Conservation (phyloP, 768 basidiomycete species). For the Phaffia australis region DNA sequence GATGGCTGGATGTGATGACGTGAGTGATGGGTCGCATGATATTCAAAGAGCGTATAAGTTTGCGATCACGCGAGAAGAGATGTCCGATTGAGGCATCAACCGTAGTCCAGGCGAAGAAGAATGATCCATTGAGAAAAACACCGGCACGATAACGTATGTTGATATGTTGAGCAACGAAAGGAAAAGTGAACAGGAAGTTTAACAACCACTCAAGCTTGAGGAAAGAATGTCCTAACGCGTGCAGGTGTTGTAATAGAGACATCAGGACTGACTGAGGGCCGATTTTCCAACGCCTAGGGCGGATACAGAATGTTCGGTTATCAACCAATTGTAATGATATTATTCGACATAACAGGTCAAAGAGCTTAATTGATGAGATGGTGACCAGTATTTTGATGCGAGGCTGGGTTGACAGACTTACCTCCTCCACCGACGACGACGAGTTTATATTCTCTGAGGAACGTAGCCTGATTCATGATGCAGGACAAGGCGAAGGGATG, state of each 20-base stretch:
- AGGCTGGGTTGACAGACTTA: constrained; percentile 32
- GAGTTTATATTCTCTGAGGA: constrained; percentile 90
- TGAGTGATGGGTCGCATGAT: too few species aligned
- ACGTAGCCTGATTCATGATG: constrained; percentile 35
- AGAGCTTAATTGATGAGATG: neutral
- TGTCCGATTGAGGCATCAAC: neutral
- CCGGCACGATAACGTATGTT: neutral
- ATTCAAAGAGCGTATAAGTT: too few species aligned
- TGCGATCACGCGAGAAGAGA: neutral
- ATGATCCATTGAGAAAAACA: neutral
- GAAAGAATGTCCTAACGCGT: too few species aligned
- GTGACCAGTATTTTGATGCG: neutral
- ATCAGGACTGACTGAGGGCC: constrained; percentile 1
- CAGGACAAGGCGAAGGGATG: too few species aligned
- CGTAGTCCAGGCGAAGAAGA: neutral
- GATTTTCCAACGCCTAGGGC: neutral
- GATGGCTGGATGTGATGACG: constrained; percentile 71
- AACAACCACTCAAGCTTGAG: neutral
- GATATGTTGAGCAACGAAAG: too few species aligned
- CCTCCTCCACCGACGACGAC: constrained; percentile 98
- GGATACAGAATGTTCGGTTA: neutral
- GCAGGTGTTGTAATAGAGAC: neutral
- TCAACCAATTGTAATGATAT: neutral
- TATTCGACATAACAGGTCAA: neutral
- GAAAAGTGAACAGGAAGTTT: neutral